phyloP scores from a whole-genome alignment of 768 basidiomycete genomes.

The Macrocybe gigantea region DNA sequence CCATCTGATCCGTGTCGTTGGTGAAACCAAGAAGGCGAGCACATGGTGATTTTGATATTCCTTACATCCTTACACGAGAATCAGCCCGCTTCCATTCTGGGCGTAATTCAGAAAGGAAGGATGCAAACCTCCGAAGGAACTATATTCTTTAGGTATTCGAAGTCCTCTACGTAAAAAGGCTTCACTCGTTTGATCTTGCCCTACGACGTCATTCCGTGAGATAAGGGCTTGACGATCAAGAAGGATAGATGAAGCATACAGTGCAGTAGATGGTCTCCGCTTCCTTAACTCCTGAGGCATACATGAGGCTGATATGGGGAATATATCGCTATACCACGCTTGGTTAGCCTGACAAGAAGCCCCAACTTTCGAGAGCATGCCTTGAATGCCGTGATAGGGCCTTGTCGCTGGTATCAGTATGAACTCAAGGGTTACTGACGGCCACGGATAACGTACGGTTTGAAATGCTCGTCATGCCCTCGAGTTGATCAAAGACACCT shows the following conservation, averaged over 20 bases:
- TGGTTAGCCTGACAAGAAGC: neutral
- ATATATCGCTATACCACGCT: constrained; percentile 31
- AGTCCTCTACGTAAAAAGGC: constrained; percentile 60
- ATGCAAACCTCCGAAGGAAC: constrained; percentile 45
- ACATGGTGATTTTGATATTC: constrained; percentile 66
- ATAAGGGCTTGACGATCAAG: neutral
- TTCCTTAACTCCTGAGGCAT: constrained; percentile 31
- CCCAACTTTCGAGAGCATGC: constrained; percentile 16
- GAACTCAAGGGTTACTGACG: neutral
- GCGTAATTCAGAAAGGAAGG: neutral
- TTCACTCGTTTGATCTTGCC: constrained; percentile 58
- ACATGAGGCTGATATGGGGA: constrained; percentile 40
- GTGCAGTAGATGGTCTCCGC: constrained; percentile 37
- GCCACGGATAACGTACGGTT: constrained; percentile 29
- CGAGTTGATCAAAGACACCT: constrained; percentile 61
- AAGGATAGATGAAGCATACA: constrained; percentile 17
- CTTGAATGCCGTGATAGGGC: constrained; percentile 43
- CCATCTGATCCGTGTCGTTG: constrained; percentile 56
- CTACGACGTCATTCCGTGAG: constrained; percentile 25
- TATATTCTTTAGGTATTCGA: constrained; percentile 51
- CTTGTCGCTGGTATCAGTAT: constrained; percentile 21
- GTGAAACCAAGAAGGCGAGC: constrained; percentile 69
- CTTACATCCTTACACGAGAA: constrained; percentile 43
- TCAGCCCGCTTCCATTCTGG: neutral
- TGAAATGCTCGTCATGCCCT: constrained; percentile 53